A percentile compares a stretch with the other conserved stretches of the same genome.
These are phyloP conservation scores for Podospora appendiculata DNA, from an alignment of 495 filamentous ascomycete genomes.

Conservation along the genomic window DNA sequence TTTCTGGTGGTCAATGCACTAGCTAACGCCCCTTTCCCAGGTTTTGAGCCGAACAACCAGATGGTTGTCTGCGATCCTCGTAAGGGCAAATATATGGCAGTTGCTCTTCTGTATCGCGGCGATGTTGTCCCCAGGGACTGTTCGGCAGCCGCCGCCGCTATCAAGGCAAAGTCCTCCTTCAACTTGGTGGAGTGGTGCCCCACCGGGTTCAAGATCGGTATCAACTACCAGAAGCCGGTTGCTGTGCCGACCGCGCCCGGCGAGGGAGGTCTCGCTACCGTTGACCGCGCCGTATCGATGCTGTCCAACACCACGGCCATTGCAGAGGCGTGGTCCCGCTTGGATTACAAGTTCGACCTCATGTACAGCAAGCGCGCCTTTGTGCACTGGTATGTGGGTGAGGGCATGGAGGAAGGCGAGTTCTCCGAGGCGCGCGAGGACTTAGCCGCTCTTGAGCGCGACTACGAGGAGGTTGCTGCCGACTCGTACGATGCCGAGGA, in stretches of 20 bases:
- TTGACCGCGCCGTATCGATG: conserved; percentile 86
- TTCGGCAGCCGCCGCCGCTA: conserved; percentile 64
- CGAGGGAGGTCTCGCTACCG: conserved; percentile 67
- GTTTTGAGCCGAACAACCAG: conserved; percentile 92
- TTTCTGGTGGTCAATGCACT: not conserved
- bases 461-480: conserved; percentile 85
- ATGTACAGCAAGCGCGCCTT: conserved; percentile 97
- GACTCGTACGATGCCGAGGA: conserved; percentile 58
- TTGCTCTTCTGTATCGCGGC: conserved; percentile 81
- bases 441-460: conserved; percentile 80
- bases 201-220: conserved; percentile 92
- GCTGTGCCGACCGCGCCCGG: conserved; percentile 54
- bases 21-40: conserved; percentile 19
- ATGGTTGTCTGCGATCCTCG: conserved; percentile 92
- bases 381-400: conserved; percentile 92
- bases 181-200: conserved; percentile 94
- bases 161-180: conserved; percentile 84
- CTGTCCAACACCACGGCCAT: conserved; percentile 89
- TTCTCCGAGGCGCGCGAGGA: conserved; percentile 89
- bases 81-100: conserved; percentile 93
- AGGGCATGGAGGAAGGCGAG: conserved; percentile 95
- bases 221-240: conserved; percentile 85
- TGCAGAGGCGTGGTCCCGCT: conserved; percentile 79
- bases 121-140: conserved; percentile 85
- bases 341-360: conserved; percentile 92